Percentiles rank a stretch among this genome's conserved stretches.
phyloP scores from a whole-genome alignment of 2,329 filamentous ascomycete genomes.

The Phaeosphaeriaceae sp. region DNA sequence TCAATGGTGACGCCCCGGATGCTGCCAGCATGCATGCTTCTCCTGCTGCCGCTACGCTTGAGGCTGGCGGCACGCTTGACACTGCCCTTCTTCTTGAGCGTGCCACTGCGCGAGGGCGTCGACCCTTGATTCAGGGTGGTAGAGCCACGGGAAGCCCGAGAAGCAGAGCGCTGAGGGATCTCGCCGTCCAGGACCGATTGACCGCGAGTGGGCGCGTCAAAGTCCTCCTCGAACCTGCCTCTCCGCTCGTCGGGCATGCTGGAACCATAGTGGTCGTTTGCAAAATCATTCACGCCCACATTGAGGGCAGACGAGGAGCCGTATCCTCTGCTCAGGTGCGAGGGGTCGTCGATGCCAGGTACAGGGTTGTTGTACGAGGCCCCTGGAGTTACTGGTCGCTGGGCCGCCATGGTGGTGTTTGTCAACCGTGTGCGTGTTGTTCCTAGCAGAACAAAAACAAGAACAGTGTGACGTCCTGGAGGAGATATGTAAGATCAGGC shows the following conservation, averaged over 20 bases:
- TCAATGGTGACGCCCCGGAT: slow-evolving; percentile 81
- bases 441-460: slow-evolving; percentile 8
- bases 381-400: slow-evolving; percentile 35
- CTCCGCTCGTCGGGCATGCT: slow-evolving; percentile 35
- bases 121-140: slow-evolving; percentile 49
- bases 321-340: slow-evolving; percentile 46
- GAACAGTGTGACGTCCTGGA: slow-evolving; percentile 9
- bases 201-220: slow-evolving; percentile 72
- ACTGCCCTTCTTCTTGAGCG: slow-evolving; percentile 87
- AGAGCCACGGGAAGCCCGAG: slow-evolving; percentile 53
- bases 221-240: slow-evolving; percentile 72
- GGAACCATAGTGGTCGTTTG: slow-evolving; percentile 32
- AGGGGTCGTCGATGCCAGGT: slow-evolving; percentile 43
- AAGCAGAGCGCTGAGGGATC: slow-evolving; percentile 67
- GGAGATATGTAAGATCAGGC: slow-evolving; percentile 13
- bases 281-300: slow-evolving; percentile 49
- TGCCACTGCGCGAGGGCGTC: slow-evolving; percentile 68
- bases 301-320: slow-evolving; percentile 34
- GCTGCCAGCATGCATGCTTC: slow-evolving; percentile 84
- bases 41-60: slow-evolving; percentile 79
- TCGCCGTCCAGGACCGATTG: slow-evolving; percentile 67
- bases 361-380: slow-evolving; percentile 49
- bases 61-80: slow-evolving; percentile 76
- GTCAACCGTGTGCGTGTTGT: slow-evolving; percentile 3
- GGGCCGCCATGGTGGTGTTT: slow-evolving; percentile 30